phyloP scores from a whole-genome alignment of 1,284 basidiomycete genomes.

The Erythrobasidium hasegawianum region DNA sequence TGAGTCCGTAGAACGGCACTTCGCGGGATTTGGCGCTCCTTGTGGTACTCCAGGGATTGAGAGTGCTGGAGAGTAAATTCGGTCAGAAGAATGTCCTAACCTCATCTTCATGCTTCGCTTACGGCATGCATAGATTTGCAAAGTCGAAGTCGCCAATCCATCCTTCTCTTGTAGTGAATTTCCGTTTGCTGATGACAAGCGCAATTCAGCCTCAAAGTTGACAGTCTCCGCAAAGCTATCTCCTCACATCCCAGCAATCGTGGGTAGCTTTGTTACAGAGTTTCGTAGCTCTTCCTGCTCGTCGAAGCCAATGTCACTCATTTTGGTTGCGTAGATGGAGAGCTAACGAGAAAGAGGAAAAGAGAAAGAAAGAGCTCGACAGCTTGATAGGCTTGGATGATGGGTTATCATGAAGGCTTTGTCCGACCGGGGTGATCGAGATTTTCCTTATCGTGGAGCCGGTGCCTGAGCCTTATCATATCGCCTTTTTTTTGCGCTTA shows the following conservation, averaged over 20 bases:
- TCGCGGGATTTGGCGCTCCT: neutral
- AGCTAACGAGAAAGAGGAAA: no score
- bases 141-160: slow-evolving; percentile 62
- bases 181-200: slow-evolving; percentile 23
- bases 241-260: slow-evolving; percentile 6
- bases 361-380: no score
- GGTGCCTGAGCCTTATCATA: no score
- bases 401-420: no score
- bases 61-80: slow-evolving; percentile 59
- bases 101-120: neutral
- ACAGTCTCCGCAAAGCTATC: no score
- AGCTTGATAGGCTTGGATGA: no score
- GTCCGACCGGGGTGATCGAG: no score
- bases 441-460: no score
- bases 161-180: slow-evolving; percentile 53
- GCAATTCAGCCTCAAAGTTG: neutral
- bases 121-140: slow-evolving; percentile 38
- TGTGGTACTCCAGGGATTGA: slow-evolving; percentile 43
- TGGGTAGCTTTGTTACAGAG: slow-evolving; percentile 13
- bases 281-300: slow-evolving; percentile 15
- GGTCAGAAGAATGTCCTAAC: neutral
- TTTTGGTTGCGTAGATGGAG: neutral
- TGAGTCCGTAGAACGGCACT: slow-evolving; percentile 69
- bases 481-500: no score
- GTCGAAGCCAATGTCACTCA: slow-evolving; percentile 21